Evolutionary conservation across 2,329 filamentous ascomycete species (phyloP).

Genomic region (Dryadomyces quercivorus): DNA sequence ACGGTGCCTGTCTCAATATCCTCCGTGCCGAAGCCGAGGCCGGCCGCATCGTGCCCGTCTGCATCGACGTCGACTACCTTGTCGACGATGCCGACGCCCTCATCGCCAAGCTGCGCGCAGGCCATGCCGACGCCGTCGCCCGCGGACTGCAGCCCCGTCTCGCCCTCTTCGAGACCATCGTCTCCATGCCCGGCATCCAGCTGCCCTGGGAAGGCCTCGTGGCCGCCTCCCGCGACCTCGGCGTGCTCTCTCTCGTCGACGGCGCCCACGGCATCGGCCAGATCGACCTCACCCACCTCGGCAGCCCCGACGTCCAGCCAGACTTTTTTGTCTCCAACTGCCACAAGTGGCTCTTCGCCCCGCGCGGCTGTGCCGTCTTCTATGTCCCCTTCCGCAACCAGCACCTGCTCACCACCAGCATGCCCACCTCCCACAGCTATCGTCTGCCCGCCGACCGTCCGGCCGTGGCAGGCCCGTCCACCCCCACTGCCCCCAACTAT

Average conservation of each 20-base stretch:
- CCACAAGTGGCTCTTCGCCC: slow-evolving; percentile 65
- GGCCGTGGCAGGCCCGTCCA: not conserved
- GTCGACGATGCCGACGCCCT: slow-evolving; percentile 49
- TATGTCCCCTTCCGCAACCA: slow-evolving; percentile 59
- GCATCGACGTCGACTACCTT: slow-evolving; percentile 47
- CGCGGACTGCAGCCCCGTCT: slow-evolving; percentile 44
- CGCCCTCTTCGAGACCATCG: slow-evolving; percentile 60
- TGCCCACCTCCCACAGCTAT: slow-evolving; percentile 61
- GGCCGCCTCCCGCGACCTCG: slow-evolving; percentile 38
- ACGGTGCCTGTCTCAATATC: slow-evolving; percentile 54
- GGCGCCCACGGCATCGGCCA: slow-evolving; percentile 62
- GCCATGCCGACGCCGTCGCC: slow-evolving; percentile 33
- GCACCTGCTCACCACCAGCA: slow-evolving; percentile 48
- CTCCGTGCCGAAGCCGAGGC: slow-evolving; percentile 49
- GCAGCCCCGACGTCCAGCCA: slow-evolving; percentile 33
- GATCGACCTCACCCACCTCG: slow-evolving; percentile 47
- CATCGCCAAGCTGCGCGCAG: slow-evolving; percentile 36
- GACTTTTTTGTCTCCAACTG: slow-evolving; percentile 66
- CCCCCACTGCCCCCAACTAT: slow-evolving; percentile 25
- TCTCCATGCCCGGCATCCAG: slow-evolving; percentile 54
- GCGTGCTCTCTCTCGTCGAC: slow-evolving; percentile 54
- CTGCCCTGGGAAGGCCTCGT: slow-evolving; percentile 57
- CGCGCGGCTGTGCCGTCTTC: slow-evolving; percentile 57
- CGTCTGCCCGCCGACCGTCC: not conserved
- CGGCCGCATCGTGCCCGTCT: slow-evolving; percentile 19